These are phyloP conservation scores for Daldinia concentrica DNA, from an alignment of 495 filamentous ascomycete species.

Conservation along the genomic window DNA sequence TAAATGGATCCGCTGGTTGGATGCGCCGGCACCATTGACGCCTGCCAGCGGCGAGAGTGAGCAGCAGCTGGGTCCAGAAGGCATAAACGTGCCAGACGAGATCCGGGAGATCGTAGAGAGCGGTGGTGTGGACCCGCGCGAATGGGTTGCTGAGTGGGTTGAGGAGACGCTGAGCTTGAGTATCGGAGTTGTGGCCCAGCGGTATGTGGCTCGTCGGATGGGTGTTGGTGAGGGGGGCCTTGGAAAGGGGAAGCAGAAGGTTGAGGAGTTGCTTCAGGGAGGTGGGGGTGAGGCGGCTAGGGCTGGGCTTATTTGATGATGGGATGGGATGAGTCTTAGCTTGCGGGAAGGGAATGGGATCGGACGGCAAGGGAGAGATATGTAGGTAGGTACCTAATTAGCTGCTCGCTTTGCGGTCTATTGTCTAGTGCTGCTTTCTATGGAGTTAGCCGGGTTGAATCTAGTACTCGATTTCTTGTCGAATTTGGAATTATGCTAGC, in stretches of 20 bases:
- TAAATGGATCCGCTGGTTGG: constrained; percentile 91
- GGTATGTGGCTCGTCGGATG: constrained; percentile 95
- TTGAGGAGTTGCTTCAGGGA: constrained; percentile 72
- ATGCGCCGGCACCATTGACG: constrained; percentile 70
- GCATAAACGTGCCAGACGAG: constrained; percentile 71
- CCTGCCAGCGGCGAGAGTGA: constrained; percentile 54
- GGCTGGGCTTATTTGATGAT: constrained; percentile 60
- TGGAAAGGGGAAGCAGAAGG: constrained; percentile 80
- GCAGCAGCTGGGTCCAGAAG: constrained; percentile 37
- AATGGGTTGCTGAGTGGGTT: constrained; percentile 98
- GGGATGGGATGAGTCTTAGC: background rate
- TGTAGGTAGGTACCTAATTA: constrained; percentile 5
- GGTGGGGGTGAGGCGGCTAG: constrained; percentile 86
- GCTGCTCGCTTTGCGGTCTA: background rate
- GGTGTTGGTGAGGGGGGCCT: constrained; percentile 88
- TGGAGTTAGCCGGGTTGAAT: constrained; percentile 14
- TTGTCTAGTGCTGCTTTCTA: constrained; percentile 7
- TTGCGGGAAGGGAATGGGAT: background rate
- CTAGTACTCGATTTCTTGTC: constrained; percentile 3
- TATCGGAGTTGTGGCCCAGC: constrained; percentile 89
- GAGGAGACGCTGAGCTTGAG: constrained; percentile 85
- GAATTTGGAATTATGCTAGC: background rate
- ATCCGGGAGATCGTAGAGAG: constrained; percentile 87
- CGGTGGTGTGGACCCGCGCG: constrained; percentile 91
- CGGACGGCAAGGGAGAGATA: background rate